phyloP scores from a whole-genome alignment of 495 filamentous ascomycete genomes.

The Barbatosphaeria neglecta region DNA sequence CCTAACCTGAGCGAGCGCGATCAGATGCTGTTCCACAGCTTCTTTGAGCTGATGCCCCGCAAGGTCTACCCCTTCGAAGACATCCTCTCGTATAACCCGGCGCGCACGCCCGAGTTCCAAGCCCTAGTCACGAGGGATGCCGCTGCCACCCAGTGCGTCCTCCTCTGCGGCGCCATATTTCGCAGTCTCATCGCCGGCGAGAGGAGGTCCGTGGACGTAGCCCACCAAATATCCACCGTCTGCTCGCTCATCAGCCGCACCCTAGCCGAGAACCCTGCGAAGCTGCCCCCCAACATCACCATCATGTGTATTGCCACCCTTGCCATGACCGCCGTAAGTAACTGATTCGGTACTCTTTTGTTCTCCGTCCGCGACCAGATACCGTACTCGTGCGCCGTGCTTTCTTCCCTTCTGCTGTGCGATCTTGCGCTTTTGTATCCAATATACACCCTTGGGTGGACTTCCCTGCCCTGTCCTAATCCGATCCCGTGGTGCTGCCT shows the following conservation, averaged over 20 bases:
- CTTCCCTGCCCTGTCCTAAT: no score
- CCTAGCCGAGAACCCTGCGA: constrained; percentile 7
- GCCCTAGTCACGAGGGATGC: constrained; percentile 5
- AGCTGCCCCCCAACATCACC: constrained; percentile 8
- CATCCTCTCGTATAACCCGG: constrained; percentile 16
- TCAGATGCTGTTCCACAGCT: constrained; percentile 11
- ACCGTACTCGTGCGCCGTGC: no score
- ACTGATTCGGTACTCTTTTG: neutral
- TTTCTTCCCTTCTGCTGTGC: no score
- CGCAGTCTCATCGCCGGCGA: constrained; percentile 5
- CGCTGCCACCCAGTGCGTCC: constrained; percentile 12
- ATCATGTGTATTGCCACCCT: constrained; percentile 15
- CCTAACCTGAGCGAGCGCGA: constrained; percentile 6
- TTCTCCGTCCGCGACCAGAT: no score
- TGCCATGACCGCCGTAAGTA: constrained; percentile 14
- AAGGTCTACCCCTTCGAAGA: constrained; percentile 19
- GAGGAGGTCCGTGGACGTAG: constrained; percentile 6
- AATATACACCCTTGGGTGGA: no score
- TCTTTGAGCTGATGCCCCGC: constrained; percentile 6
- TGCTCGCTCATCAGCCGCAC: constrained; percentile 17
- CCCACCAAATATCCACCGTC: constrained; percentile 16
- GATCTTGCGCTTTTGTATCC: no score
- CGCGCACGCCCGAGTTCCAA: constrained; percentile 8
- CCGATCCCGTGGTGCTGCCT: no score
- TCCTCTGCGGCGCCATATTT: constrained; percentile 16